Evolutionary conservation across 257 asterid genomes (phyloP).

Genomic region (Paraleonurus japonicus): DNA sequence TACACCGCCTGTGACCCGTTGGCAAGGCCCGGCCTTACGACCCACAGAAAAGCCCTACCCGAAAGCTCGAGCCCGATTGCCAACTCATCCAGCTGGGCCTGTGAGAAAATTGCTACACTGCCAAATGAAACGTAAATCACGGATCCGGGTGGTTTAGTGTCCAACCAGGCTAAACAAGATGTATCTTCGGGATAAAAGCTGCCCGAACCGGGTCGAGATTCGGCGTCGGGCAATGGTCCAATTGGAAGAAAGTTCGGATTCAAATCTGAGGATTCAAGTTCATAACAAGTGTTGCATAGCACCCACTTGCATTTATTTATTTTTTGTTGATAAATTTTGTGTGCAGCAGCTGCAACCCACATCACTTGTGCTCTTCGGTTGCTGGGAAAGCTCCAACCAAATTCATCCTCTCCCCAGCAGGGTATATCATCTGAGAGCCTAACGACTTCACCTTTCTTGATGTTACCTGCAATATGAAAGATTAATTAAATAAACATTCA

Average conservation of each 20-base stretch:
- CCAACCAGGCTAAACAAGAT: slow-evolving; percentile 31
- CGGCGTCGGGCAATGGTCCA: slow-evolving; percentile 31
- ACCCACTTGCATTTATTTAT: slow-evolving; percentile 2
- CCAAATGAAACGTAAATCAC: slow-evolving; percentile 48
- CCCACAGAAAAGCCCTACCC: slow-evolving; percentile 20
- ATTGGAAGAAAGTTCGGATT: slow-evolving; percentile 28
- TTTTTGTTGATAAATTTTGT: neutral
- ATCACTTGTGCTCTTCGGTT: slow-evolving; percentile 4
- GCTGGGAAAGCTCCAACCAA: slow-evolving; percentile 10
- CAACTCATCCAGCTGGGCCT: slow-evolving; percentile 33
- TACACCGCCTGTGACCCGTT: neutral
- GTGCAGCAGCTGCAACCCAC: neutral
- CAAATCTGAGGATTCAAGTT: slow-evolving; percentile 38
- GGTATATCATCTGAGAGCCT: slow-evolving; percentile 26
- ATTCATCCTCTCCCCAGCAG: slow-evolving; percentile 15
- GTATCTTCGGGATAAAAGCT: slow-evolving; percentile 32
- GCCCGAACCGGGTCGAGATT: neutral
- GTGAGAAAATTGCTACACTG: slow-evolving; percentile 29
- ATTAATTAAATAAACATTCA: too few relatives aligned
- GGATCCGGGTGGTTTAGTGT: slow-evolving; percentile 22
- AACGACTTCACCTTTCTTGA: slow-evolving; percentile 22
- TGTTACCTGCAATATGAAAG: slow-evolving; percentile 11
- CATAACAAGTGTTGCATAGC: slow-evolving; percentile 24
- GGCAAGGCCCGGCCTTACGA: neutral
- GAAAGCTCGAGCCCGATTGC: slow-evolving; percentile 44